Evolutionary conservation across 306 rosid species (phyloP), one percentile per base, ranked within the genome.

Genomic region (Fragaria iinumae): DNA sequence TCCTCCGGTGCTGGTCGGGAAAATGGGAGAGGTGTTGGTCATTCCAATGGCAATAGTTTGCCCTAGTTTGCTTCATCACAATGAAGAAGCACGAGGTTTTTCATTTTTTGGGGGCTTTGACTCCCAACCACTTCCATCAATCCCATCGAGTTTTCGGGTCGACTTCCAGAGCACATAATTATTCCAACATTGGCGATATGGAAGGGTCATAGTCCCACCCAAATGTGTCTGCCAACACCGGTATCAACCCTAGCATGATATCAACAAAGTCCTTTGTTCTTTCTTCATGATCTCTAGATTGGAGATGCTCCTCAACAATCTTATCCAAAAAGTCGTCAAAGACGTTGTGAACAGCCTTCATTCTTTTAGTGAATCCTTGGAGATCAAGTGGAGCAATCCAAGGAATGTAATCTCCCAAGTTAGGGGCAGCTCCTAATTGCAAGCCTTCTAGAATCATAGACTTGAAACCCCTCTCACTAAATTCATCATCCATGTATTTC

Each of bases 351-450:
- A 56, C 25, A 18, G 34, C 50, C 67, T 81, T 77, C 85, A 72
- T 81, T 11, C 75, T 69, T 44, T 66, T 73, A 0, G 78, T 73
- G 10, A 73, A 60, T 27, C 85, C 82, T 10, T 82, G 81, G 53
- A 82, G 66, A 41, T 82, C 85, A 23, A 82, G 71, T 8, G 67
- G 57, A 41, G 82, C 76, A 13, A 82, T 18, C 6, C 17, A 67
- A 67, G 85, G 85, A 73, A 82, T 67, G 64, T 44, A 82, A 18
- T 82, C 82, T 7, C 67, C 82, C 29, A 73, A 48, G 56, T 82
- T 82, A 6, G 76, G 72, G 38, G 47, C 23, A 3, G 62, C 82
- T 2, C 21, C 39, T 17, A 82, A 36, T 23, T 67, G 69, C 48
- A 77, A 0, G 2, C 12, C 47, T 53, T 82, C 82, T 8, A 48